Evolutionary conservation across 179 eudicot species (phyloP).

Genomic region (Sideroxylon spinosum): DNA sequence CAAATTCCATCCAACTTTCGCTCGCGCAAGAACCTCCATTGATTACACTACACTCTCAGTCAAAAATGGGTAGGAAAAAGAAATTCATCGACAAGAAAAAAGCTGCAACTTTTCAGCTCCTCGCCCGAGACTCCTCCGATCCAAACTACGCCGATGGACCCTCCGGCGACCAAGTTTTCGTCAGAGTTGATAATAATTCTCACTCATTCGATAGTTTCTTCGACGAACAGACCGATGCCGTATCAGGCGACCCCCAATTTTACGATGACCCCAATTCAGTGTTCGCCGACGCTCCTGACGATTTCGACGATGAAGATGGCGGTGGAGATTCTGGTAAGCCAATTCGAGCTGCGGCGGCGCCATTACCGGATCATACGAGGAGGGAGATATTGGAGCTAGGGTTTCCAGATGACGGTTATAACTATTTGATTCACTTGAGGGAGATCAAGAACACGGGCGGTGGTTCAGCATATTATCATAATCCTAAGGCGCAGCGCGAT

Average conservation of each 20-base stretch:
- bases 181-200: conserved; percentile 66
- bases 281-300: conserved; percentile 67
- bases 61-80: conserved; percentile 51
- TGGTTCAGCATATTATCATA: conserved; percentile 65
- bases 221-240: conserved; percentile 28
- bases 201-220: conserved; percentile 35
- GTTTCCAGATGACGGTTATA: conserved; percentile 95
- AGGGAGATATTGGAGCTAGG: conserved; percentile 86
- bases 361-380: conserved; percentile 61
- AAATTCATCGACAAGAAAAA: conserved; percentile 88
- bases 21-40: background rate
- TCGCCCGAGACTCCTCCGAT: conserved; percentile 71
- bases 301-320: conserved; percentile 30
- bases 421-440: conserved; percentile 73
- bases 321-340: conserved; percentile 3
- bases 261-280: conserved; percentile 35
- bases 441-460: conserved; percentile 81
- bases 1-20: background rate
- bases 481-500: conserved; percentile 62
- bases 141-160: conserved; percentile 45
- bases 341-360: background rate
- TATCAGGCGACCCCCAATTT: conserved; percentile 7
- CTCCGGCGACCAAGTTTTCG: conserved; percentile 63
- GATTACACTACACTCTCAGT: background rate
- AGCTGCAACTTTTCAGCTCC: conserved; percentile 73